phyloP scores from a whole-genome alignment of 768 basidiomycete genomes.

The Pisolithus tinctorius region DNA sequence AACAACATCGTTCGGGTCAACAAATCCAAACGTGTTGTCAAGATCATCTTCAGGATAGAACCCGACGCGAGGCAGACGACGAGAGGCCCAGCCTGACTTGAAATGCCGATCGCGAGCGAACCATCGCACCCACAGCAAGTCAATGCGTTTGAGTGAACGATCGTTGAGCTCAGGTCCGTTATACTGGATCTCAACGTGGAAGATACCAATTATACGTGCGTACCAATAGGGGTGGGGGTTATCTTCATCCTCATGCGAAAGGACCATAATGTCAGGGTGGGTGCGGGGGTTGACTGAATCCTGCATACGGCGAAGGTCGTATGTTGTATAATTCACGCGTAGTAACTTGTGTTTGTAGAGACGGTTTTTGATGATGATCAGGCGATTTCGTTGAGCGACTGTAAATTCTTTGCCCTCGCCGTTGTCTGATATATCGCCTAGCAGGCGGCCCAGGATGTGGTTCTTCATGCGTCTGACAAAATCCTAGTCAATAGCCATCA shows the following conservation, averaged over 20 bases:
- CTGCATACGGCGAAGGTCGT: conserved; percentile 22
- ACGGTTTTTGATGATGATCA: conserved; percentile 16
- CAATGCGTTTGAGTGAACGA: conserved; percentile 7
- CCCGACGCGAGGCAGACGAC: conserved; percentile 23
- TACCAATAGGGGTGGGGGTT: conserved; percentile 34
- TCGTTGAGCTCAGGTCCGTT: background rate
- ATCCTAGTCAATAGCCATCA: too few relatives aligned
- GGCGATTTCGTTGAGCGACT: conserved; percentile 7
- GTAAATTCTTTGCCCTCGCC: conserved; percentile 14
- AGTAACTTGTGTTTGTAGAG: conserved; percentile 23
- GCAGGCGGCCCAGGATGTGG: conserved; percentile 15
- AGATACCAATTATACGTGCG: conserved; percentile 10
- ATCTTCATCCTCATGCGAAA: conserved; percentile 19
- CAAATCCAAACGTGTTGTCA: too few relatives aligned
- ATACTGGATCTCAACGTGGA: conserved; percentile 7
- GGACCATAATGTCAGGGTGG: conserved; percentile 33
- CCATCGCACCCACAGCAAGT: conserved; percentile 26
- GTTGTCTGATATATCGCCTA: conserved; percentile 18
- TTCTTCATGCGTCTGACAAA: too few relatives aligned
- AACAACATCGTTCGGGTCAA: too few relatives aligned
- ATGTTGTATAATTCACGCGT: conserved; percentile 24
- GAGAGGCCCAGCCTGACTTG: conserved; percentile 18
- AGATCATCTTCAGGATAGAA: conserved; percentile 17
- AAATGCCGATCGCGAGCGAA: conserved; percentile 13
- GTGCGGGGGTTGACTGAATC: conserved; percentile 35